A percentile compares a stretch with the other conserved stretches of the same genome.
These are phyloP conservation scores for Ganoderma multipileum DNA, from an alignment of 1,284 basidiomycete genomes.

Conservation along the genomic window DNA sequence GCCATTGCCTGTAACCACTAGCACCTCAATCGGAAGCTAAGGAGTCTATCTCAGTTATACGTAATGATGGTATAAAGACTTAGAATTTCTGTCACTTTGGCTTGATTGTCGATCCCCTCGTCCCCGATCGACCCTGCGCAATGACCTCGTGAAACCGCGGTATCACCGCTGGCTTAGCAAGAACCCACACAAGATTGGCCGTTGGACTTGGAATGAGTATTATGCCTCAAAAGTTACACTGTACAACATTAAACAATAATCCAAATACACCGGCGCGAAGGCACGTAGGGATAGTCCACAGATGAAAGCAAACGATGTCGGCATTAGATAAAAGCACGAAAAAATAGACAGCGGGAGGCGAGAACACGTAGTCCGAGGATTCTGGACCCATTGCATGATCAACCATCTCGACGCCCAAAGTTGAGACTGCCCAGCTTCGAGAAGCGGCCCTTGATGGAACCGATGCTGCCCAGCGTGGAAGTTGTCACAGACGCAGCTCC, in stretches of 20 bases:
- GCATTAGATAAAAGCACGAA: slow-evolving; percentile 17
- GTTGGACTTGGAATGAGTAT: slow-evolving; percentile 10
- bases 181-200: neutral
- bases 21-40: neutral
- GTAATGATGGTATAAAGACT: neutral
- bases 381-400: slow-evolving; percentile 13
- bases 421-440: slow-evolving; percentile 77
- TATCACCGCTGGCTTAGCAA: neutral
- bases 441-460: slow-evolving; percentile 58
- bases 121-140: neutral
- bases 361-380: slow-evolving; percentile 12
- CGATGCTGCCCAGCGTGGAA: slow-evolving; percentile 45
- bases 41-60: neutral
- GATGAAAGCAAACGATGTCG: slow-evolving; percentile 16
- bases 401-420: slow-evolving; percentile 64
- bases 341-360: neutral
- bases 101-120: neutral
- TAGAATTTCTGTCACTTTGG: neutral
- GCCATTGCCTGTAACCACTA: neutral
- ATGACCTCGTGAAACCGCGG: neutral
- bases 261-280: slow-evolving; percentile 34
- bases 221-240: slow-evolving; percentile 33
- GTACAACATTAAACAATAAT: slow-evolving; percentile 39
- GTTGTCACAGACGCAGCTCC: slow-evolving; percentile 42
- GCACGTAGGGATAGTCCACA: slow-evolving; percentile 11